Evolutionary conservation across 2,329 filamentous ascomycete genomes (phyloP).

Genomic region (Monosporascus sp.): DNA sequence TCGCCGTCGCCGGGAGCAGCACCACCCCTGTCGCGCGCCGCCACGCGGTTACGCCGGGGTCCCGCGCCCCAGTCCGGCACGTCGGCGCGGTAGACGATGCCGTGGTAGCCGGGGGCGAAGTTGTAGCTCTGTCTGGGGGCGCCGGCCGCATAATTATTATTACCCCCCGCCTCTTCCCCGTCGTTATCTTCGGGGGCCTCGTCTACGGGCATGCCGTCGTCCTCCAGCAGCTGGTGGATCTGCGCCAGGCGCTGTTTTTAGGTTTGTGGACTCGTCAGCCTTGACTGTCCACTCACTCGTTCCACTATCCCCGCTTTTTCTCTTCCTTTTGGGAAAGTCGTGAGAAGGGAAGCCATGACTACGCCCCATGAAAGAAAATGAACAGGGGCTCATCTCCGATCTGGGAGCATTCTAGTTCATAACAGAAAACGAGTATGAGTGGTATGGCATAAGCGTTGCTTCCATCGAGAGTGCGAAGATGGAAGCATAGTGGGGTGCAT

Average conservation of each 20-base stretch:
- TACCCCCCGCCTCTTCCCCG: slow-evolving; percentile 14
- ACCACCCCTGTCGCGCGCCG: slow-evolving; percentile 14
- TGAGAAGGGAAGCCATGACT: too few species aligned
- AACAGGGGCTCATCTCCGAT: too few species aligned
- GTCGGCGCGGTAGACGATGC: slow-evolving; percentile 79
- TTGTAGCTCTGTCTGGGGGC: slow-evolving; percentile 75
- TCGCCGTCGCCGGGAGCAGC: not conserved
- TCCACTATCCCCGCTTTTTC: not conserved
- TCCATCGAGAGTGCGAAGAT: too few species aligned
- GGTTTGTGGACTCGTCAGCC: slow-evolving; percentile 3
- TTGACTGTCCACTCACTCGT: not conserved
- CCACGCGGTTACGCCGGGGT: slow-evolving; percentile 17
- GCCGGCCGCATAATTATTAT: slow-evolving; percentile 34
- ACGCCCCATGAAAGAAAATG: too few species aligned
- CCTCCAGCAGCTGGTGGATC: slow-evolving; percentile 66
- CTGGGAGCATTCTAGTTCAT: too few species aligned
- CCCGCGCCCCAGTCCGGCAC: slow-evolving; percentile 56
- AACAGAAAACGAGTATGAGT: too few species aligned
- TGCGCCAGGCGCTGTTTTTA: slow-evolving; percentile 64
- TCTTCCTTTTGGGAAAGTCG: too few species aligned
- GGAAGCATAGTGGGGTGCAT: not conserved
- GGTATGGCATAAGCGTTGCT: too few species aligned
- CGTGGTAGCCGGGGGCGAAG: slow-evolving; percentile 82
- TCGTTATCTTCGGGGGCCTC: slow-evolving; percentile 51
- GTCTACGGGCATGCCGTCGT: slow-evolving; percentile 68